Conservation (phyloP, 257 asterid species). For the Penstemon newberryi region DNA sequence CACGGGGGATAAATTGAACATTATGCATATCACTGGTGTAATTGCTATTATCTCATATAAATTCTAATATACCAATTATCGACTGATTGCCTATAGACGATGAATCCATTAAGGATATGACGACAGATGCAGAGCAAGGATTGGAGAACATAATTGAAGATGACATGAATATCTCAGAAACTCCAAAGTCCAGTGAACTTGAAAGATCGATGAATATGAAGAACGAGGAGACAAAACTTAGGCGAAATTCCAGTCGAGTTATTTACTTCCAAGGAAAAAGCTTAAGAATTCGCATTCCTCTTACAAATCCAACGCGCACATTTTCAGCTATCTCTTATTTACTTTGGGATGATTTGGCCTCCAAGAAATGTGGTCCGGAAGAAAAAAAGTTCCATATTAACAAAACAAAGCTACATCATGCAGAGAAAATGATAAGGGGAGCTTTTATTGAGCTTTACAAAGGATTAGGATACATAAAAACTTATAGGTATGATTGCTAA, state of each 20-base stretch:
- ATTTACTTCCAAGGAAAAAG: conserved; percentile 60
- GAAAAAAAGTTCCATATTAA: conserved; percentile 56
- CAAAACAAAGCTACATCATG: conserved; percentile 68
- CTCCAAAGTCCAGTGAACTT: conserved; percentile 43
- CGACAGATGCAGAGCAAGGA: conserved; percentile 48
- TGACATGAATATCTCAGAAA: conserved; percentile 28
- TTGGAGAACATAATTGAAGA: conserved; percentile 34
- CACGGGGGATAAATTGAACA: too few relatives aligned
- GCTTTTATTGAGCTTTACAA: conserved; percentile 86
- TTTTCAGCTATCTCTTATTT: conserved; percentile 75
- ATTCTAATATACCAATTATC: too few relatives aligned
- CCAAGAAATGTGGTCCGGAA: conserved; percentile 63
- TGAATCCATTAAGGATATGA: conserved; percentile 43
- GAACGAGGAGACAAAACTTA: conserved; percentile 32
- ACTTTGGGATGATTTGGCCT: conserved; percentile 82
- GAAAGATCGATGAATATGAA: conserved; percentile 47
- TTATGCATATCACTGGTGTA: too few relatives aligned
- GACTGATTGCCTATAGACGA: conserved; percentile 48
- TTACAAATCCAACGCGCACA: conserved; percentile 73
- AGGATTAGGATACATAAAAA: conserved; percentile 81
- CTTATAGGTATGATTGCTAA: conserved; percentile 58
- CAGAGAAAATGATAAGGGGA: conserved; percentile 89
- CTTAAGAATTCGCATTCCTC: conserved; percentile 70
- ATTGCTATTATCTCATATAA: too few relatives aligned
- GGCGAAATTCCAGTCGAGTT: conserved; percentile 45